Percentiles rank a stretch among this genome's conserved stretches.
phyloP scores from a whole-genome alignment of 2,329 filamentous ascomycete genomes.

The Sclerotinia glacialis region DNA sequence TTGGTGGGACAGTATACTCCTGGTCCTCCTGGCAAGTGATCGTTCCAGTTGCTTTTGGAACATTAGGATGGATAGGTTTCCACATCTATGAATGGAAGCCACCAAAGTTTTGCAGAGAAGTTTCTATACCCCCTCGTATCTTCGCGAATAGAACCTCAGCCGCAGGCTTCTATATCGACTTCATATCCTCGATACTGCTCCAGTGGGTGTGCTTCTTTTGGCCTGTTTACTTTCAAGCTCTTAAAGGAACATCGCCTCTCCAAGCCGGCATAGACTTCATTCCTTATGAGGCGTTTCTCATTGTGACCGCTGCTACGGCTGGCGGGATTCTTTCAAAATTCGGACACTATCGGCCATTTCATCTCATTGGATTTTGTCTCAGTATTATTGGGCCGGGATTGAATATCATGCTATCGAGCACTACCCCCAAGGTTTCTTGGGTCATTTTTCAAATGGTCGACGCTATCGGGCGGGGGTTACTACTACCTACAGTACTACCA shows the following conservation, averaged over 20 bases:
- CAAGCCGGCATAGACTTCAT: background rate
- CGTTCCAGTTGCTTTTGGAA: background rate
- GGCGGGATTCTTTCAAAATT: slow-evolving; percentile 5
- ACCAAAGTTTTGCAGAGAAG: background rate
- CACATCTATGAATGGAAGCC: background rate
- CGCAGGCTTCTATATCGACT: background rate
- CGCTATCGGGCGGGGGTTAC: background rate
- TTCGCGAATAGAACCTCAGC: background rate
- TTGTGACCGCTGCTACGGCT: background rate
- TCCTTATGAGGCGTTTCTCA: background rate
- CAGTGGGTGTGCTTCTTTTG: slow-evolving; percentile 1
- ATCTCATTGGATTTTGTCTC: background rate
- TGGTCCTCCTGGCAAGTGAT: background rate
- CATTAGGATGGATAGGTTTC: background rate
- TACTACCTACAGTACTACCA: background rate
- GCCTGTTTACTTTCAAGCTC: background rate
- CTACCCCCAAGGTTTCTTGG: background rate
- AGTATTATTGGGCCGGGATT: background rate
- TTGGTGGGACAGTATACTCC: background rate
- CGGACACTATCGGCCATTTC: slow-evolving; percentile 4
- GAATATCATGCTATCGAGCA: slow-evolving; percentile 6
- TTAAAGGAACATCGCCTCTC: slow-evolving; percentile 1
- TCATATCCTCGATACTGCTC: background rate
- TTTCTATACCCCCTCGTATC: background rate
- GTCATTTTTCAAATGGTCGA: background rate